A percentile compares a stretch with the other conserved stretches of the same genome.
phyloP scores from a whole-genome alignment of 192 early-diverging fungal species.

The Phlyctochytrium arcticum region DNA sequence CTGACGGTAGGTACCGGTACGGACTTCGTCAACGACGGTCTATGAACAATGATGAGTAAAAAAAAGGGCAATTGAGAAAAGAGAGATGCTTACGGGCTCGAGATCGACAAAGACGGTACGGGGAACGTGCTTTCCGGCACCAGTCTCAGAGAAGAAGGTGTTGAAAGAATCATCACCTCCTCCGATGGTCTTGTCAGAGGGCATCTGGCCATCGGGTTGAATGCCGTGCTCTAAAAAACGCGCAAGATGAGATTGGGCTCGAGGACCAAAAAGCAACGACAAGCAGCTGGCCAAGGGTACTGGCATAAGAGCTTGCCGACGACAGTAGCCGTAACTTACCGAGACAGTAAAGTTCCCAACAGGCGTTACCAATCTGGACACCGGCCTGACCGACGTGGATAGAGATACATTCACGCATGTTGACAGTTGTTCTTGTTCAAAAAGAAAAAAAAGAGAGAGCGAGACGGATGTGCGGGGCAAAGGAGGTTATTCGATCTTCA shows the following conservation, averaged over 20 bases:
- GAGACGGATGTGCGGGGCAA: not conserved
- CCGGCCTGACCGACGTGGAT: conserved; percentile 90
- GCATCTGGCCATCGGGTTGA: conserved; percentile 88
- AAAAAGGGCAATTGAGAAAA: not conserved
- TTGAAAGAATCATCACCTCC: conserved; percentile 88
- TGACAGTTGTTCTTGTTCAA: not conserved
- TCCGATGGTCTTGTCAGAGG: conserved; percentile 72
- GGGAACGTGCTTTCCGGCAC: conserved; percentile 98
- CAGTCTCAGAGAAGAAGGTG: conserved; percentile 99
- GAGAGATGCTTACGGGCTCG: conserved; percentile 23
- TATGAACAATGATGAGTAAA: not conserved
- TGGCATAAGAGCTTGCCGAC: not conserved
- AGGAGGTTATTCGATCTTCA: conserved; percentile 12
- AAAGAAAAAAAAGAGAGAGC: not conserved
- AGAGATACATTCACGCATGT: conserved; percentile 77
- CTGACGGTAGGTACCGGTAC: conserved; percentile 96
- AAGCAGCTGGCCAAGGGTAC: not conserved
- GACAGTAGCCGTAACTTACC: conserved; percentile 44
- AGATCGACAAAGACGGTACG: conserved; percentile 94
- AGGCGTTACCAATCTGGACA: conserved; percentile 99
- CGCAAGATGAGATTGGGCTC: not conserved
- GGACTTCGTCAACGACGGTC: conserved; percentile 97
- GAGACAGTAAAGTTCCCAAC: conserved; percentile 94
- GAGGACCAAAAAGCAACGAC: not conserved
- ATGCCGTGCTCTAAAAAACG: conserved; percentile 94